Conservation (phyloP, 139 green algal species). For the Gonium pectorale region DNA sequence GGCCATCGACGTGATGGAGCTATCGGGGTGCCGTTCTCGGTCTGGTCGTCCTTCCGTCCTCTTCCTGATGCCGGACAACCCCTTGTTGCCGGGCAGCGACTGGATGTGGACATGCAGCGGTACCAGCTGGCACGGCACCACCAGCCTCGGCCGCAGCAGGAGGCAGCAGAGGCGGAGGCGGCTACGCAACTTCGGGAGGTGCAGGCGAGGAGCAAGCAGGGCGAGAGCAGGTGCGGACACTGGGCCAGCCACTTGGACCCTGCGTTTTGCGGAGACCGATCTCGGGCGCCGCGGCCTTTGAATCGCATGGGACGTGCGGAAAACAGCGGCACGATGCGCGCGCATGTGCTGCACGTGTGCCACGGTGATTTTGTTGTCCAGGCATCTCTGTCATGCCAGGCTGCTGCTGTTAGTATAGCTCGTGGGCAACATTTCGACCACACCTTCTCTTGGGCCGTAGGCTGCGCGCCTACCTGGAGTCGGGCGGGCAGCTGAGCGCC, state of each 20-base stretch:
- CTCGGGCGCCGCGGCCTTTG: too few species aligned
- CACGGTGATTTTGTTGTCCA: too few species aligned
- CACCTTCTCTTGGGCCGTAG: background rate
- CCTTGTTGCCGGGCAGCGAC: slow-evolving; percentile 21
- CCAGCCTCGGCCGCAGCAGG: background rate
- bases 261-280: too few species aligned
- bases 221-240: slow-evolving; percentile 18
- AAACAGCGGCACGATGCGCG: too few species aligned
- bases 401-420: background rate
- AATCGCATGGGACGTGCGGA: too few species aligned
- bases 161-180: slow-evolving; percentile 7
- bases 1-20: too few species aligned
- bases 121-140: slow-evolving; percentile 50
- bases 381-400: too few species aligned
- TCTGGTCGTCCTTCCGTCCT: background rate
- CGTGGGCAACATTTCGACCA: background rate
- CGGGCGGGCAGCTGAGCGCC: background rate
- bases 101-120: slow-evolving; percentile 55
- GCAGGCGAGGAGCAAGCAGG: background rate
- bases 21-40: too few species aligned
- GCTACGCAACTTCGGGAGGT: slow-evolving; percentile 5
- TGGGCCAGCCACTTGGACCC: too few species aligned
- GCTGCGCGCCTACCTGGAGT: slow-evolving; percentile 34
- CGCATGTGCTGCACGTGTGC: too few species aligned
- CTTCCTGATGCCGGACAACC: background rate